Conservation (phyloP, 108 stramenopile species). For the Stephanodiscus triporus region DNA sequence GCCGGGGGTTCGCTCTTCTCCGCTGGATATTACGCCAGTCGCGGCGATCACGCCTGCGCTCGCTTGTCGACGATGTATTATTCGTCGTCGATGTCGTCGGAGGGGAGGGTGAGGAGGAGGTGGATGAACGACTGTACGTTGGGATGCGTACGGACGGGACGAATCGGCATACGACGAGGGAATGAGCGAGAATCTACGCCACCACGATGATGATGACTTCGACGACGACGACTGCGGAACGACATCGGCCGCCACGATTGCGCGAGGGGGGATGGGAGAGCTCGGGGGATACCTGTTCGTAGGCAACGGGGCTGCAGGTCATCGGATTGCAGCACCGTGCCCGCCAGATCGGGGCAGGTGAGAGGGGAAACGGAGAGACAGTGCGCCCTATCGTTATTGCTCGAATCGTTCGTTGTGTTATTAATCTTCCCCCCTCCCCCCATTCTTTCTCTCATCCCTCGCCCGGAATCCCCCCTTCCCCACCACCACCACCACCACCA, state of each 20-base stretch:
- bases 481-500: not conserved
- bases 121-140: not conserved
- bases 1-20: conserved; percentile 82
- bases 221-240: conserved; percentile 9
- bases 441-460: not conserved
- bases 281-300: conserved; percentile 82
- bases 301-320: conserved; percentile 79
- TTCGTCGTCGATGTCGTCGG: not conserved
- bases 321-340: conserved; percentile 73
- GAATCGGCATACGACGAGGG: not conserved
- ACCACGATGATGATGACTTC: not conserved
- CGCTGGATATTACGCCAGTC: conserved; percentile 76
- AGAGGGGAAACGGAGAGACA: not conserved
- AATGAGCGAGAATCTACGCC: not conserved
- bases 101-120: not conserved
- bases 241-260: not conserved
- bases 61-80: not conserved
- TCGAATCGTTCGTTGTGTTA: not conserved
- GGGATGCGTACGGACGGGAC: not conserved
- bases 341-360: conserved; percentile 66
- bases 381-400: not conserved
- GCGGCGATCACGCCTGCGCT: conserved; percentile 52
- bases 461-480: not conserved
- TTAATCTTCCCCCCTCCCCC: not conserved
- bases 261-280: conserved; percentile 66